A percentile compares a stretch with the other conserved stretches of the same genome.
phyloP scores from a whole-genome alignment of 805 yeast species.

The Yamadazyma akitaensis region DNA sequence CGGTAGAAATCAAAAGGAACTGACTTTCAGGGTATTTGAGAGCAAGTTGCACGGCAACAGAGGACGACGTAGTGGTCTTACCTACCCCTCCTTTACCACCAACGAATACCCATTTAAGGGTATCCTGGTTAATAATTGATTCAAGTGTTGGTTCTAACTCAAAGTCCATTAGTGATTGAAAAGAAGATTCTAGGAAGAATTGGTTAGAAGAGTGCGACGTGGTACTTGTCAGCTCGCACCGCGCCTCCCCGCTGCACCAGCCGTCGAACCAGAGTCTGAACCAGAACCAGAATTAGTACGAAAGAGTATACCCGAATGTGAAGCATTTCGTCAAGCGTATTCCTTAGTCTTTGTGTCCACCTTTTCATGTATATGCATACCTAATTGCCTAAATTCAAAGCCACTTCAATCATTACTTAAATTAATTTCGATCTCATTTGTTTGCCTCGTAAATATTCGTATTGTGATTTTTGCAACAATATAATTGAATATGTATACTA shows the following conservation, averaged over 20 bases:
- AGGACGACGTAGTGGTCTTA: slow-evolving; percentile 95
- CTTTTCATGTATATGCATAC: too few relatives aligned
- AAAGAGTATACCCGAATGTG: too few relatives aligned
- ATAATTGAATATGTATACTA: not conserved
- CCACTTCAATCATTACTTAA: too few relatives aligned
- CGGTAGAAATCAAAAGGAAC: slow-evolving; percentile 89
- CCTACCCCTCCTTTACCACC: slow-evolving; percentile 99
- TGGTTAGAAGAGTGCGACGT: not conserved
- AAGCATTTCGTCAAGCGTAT: too few relatives aligned
- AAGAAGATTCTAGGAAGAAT: not conserved
- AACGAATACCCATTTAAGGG: slow-evolving; percentile 92
- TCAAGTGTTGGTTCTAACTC: slow-evolving; percentile 70
- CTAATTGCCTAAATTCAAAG: too few relatives aligned
- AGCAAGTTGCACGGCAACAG: slow-evolving; percentile 92
- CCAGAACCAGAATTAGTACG: too few relatives aligned
- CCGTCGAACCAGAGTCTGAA: too few relatives aligned
- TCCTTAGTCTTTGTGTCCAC: too few relatives aligned
- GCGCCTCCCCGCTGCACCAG: too few relatives aligned
- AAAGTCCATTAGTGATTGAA: slow-evolving; percentile 43
- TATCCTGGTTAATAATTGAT: slow-evolving; percentile 58
- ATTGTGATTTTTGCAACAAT: not conserved
- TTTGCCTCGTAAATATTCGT: not conserved
- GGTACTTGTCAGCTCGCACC: not conserved
- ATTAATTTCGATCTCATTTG: too few relatives aligned
- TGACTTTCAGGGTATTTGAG: slow-evolving; percentile 72